These are phyloP conservation scores for Yamadazyma songkhlaensis DNA, from an alignment of 1,139 yeast genomes.

Conservation along the genomic window DNA sequence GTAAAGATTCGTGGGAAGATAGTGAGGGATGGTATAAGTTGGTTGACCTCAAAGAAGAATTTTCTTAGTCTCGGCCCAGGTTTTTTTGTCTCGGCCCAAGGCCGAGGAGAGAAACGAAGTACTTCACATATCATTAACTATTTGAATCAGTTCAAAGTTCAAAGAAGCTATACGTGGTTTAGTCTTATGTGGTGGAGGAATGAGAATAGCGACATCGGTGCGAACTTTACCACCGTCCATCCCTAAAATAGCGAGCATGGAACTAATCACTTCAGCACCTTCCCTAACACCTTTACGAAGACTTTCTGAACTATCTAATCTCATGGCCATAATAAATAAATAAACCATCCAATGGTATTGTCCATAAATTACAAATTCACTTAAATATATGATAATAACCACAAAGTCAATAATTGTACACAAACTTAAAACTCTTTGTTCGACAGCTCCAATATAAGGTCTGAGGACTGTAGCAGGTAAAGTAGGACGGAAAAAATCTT, in stretches of 20 bases:
- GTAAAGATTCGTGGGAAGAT: conserved; percentile 77
- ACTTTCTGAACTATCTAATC: conserved; percentile 43
- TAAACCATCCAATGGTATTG: conserved; percentile 29
- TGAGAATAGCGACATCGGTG: background rate
- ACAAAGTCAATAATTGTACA: conserved; percentile 41
- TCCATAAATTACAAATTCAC: conserved; percentile 21
- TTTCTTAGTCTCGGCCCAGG: too few species aligned
- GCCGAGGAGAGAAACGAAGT: conserved; percentile 5
- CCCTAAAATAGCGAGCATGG: too few species aligned
- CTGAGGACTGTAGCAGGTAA: conserved; percentile 28
- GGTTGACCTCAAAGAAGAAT: conserved; percentile 49
- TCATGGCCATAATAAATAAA: conserved; percentile 32
- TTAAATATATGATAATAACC: conserved; percentile 25
- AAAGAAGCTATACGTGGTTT: conserved; percentile 20
- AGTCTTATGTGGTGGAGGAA: background rate
- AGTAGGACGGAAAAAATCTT: conserved; percentile 32
- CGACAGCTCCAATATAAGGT: conserved; percentile 34
- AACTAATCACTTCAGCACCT: too few species aligned
- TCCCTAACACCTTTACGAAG: conserved; percentile 19
- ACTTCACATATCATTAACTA: conserved; percentile 21
- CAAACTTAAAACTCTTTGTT: conserved; percentile 29
- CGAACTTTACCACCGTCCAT: too few species aligned
- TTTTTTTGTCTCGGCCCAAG: too few species aligned
- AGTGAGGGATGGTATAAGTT: conserved; percentile 74
- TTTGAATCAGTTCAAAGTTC: conserved; percentile 26